Evolutionary conservation across 2,329 filamentous ascomycete species (phyloP).

Genomic region (Rhexocercosporidium sp.): DNA sequence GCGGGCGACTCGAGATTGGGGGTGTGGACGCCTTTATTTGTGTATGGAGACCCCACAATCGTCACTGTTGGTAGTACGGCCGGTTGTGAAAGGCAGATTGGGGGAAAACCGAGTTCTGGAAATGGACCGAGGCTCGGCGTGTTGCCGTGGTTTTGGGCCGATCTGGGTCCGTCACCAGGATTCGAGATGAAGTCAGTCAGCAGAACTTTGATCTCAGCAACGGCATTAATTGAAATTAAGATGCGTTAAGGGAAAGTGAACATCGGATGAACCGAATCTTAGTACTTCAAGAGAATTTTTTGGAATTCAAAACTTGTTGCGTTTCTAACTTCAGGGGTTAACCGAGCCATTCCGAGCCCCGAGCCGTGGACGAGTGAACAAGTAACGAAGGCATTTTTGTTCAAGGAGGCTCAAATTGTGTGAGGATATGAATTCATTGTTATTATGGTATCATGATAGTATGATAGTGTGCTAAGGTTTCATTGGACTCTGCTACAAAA

Average conservation of each 20-base stretch:
- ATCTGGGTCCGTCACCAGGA: too few relatives aligned
- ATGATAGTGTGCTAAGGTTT: too few relatives aligned
- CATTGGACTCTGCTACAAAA: too few relatives aligned
- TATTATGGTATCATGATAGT: too few relatives aligned
- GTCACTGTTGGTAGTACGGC: background rate
- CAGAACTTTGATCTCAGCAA: background rate
- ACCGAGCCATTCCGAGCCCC: background rate
- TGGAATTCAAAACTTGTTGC: background rate
- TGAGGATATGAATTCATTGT: too few relatives aligned
- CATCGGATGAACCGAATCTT: background rate
- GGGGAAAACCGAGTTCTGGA: background rate
- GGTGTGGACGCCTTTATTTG: background rate
- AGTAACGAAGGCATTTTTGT: too few relatives aligned
- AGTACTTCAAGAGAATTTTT: background rate
- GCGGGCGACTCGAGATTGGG: conserved; percentile 10
- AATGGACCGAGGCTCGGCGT: conserved; percentile 3
- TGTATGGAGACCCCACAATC: conserved; percentile 30
- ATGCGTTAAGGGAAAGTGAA: background rate
- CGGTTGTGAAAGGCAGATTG: background rate
- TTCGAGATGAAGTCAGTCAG: background rate
- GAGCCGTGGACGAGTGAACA: too few relatives aligned
- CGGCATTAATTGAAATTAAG: background rate
- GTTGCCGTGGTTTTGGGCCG: too few relatives aligned
- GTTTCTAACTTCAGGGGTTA: background rate
- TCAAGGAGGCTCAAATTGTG: too few relatives aligned